A percentile compares a stretch with the other conserved stretches of the same genome.
These are phyloP conservation scores for Macrophomina tecta DNA, from an alignment of 2,329 filamentous ascomycete species.

Conservation along the genomic window DNA sequence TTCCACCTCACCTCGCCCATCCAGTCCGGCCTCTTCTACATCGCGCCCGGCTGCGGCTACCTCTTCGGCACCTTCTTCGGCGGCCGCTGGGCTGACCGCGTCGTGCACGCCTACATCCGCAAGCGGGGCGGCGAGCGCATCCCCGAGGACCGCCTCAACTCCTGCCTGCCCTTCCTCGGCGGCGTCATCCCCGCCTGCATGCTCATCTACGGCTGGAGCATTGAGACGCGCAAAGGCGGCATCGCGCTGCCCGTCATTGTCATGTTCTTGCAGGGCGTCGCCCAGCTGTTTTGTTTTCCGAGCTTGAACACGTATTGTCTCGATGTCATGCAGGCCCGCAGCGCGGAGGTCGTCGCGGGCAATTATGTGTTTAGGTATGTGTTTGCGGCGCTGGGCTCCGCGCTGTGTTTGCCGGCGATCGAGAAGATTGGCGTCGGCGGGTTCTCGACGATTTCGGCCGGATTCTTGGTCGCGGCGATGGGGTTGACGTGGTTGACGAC, in stretches of 20 bases:
- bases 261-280: constrained; percentile 77
- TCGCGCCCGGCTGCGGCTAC: constrained; percentile 75
- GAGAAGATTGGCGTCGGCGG: constrained; percentile 78
- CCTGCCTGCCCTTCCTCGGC: constrained; percentile 60
- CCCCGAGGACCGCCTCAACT: constrained; percentile 70
- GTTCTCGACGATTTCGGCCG: constrained; percentile 74
- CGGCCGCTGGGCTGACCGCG: constrained; percentile 72
- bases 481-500: constrained; percentile 56
- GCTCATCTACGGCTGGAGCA: constrained; percentile 71
- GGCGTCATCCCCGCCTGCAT: constrained; percentile 66
- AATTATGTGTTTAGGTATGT: constrained; percentile 82
- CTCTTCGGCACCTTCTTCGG: constrained; percentile 72
- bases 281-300: constrained; percentile 77
- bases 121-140: constrained; percentile 64
- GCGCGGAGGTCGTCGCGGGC: constrained; percentile 76
- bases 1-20: constrained; percentile 72
- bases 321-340: constrained; percentile 76
- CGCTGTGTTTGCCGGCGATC: constrained; percentile 75
- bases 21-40: constrained; percentile 73
- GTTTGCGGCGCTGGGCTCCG: constrained; percentile 73
- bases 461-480: constrained; percentile 60
- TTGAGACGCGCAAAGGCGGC: constrained; percentile 62
- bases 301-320: constrained; percentile 80
- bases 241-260: constrained; percentile 70
- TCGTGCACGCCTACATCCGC: constrained; percentile 68